Percentiles rank a stretch among this genome's conserved stretches.
Evolutionary conservation across 768 basidiomycete species (phyloP).

Genomic region (Tulasnella sp.): DNA sequence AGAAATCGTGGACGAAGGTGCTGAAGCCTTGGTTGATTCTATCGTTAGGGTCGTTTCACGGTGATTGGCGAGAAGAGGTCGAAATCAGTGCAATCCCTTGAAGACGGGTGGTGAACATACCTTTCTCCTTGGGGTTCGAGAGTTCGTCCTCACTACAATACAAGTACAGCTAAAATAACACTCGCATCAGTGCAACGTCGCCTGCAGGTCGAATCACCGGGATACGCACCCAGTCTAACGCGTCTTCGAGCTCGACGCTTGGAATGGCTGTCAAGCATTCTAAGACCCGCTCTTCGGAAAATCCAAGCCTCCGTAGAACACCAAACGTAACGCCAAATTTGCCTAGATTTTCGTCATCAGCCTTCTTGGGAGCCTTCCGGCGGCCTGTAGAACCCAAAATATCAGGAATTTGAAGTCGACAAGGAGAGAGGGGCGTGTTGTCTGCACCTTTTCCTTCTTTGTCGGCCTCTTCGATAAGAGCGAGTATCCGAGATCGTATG

Average conservation of each 20-base stretch:
- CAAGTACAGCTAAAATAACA: constrained; percentile 42
- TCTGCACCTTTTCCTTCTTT: constrained; percentile 4
- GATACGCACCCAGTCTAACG: constrained; percentile 72
- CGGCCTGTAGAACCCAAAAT: constrained; percentile 19
- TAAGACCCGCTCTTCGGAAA: constrained; percentile 52
- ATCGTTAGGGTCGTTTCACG: background rate
- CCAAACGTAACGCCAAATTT: constrained; percentile 74
- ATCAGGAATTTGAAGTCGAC: background rate
- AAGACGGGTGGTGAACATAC: no score
- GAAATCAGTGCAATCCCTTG: no score
- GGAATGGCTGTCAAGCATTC: constrained; percentile 56
- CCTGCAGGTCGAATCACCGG: no score
- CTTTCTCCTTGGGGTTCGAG: constrained; percentile 23
- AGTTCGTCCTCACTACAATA: constrained; percentile 54
- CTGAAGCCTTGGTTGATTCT: background rate
- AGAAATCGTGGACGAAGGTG: background rate
- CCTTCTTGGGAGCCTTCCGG: constrained; percentile 29
- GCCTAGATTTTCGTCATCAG: constrained; percentile 59
- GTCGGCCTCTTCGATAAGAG: constrained; percentile 27
- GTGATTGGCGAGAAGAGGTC: background rate
- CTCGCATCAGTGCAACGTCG: background rate
- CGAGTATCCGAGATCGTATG: constrained; percentile 48
- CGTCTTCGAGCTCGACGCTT: constrained; percentile 73
- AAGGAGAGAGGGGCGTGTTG: constrained; percentile 1
- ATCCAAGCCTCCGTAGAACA: constrained; percentile 65